Conservation (phyloP, 345 rosid species). For the Bruguiera sexangula region DNA sequence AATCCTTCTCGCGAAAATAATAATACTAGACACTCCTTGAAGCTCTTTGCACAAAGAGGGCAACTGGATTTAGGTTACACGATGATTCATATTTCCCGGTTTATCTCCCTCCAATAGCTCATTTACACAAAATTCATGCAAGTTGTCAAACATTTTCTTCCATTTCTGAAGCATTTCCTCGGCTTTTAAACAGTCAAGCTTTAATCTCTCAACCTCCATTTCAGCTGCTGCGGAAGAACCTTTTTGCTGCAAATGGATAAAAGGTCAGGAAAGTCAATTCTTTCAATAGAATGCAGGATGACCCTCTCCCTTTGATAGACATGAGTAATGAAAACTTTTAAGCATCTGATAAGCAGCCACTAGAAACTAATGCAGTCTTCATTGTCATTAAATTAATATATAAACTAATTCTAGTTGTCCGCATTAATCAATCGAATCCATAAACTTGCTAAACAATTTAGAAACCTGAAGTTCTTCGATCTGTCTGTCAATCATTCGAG, state of each 20-base stretch:
- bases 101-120: slow-evolving; percentile 48
- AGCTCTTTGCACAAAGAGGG: not conserved
- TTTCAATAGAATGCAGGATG: not conserved
- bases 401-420: not conserved
- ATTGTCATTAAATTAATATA: not conserved
- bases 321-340: not conserved
- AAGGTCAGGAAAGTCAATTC: not conserved
- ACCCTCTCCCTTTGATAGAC: not conserved
- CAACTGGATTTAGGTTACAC: not conserved
- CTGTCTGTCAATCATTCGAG: slow-evolving; percentile 49
- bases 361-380: no score
- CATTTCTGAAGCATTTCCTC: slow-evolving; percentile 48
- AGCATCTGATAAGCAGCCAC: no score
- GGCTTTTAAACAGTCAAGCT: slow-evolving; percentile 40
- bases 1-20: not conserved
- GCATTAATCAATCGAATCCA: not conserved
- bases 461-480: slow-evolving; percentile 68
- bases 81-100: not conserved
- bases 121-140: slow-evolving; percentile 52
- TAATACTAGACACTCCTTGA: not conserved
- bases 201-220: slow-evolving; percentile 62
- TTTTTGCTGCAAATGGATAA: slow-evolving; percentile 38
- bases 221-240: slow-evolving; percentile 60
- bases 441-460: slow-evolving; percentile 1
- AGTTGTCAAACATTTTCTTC: slow-evolving; percentile 57